These are phyloP conservation scores for Metschnikowia aberdeeniae DNA, from an alignment of 805 yeast genomes.

Conservation along the genomic window DNA sequence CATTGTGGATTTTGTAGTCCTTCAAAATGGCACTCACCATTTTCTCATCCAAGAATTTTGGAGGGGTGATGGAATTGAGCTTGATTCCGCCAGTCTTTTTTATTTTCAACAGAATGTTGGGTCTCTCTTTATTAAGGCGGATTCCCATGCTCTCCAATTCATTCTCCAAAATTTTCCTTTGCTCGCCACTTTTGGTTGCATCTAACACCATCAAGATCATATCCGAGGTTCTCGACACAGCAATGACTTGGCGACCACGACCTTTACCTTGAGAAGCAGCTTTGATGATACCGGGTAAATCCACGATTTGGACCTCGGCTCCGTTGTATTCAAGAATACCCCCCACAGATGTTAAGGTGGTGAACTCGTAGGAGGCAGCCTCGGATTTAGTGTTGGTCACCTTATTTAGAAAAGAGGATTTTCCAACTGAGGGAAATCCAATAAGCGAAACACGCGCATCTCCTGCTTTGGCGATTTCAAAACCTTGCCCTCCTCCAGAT, in stretches of 20 bases:
- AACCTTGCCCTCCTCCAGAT: constrained; percentile 78
- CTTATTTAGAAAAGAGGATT: constrained; percentile 82
- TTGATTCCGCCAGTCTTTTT: constrained; percentile 93
- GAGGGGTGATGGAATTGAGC: constrained; percentile 75
- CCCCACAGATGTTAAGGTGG: constrained; percentile 94
- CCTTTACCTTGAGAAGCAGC: constrained; percentile 98
- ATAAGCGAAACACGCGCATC: constrained; percentile 94
- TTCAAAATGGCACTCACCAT: constrained; percentile 71
- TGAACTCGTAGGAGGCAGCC: constrained; percentile 92
- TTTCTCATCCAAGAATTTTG: constrained; percentile 76
- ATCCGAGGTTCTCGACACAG: constrained; percentile 94
- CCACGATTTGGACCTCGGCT: constrained; percentile 96
- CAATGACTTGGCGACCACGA: constrained; percentile 93
- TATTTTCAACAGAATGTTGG: constrained; percentile 68
- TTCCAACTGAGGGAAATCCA: constrained; percentile 98
- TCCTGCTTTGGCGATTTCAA: constrained; percentile 92
- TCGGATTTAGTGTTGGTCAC: constrained; percentile 93
- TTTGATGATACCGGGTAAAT: constrained; percentile 93
- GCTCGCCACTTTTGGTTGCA: constrained; percentile 91
- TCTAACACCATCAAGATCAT: constrained; percentile 89
- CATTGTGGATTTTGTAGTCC: constrained; percentile 88
- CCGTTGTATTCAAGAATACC: constrained; percentile 94
- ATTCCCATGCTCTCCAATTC: constrained; percentile 95
- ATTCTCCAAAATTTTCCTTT: constrained; percentile 76
- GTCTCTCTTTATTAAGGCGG: constrained; percentile 74